These are phyloP conservation scores for Phyllosticta paracitricarpa DNA, from an alignment of 2,329 filamentous ascomycete genomes.

Conservation along the genomic window DNA sequence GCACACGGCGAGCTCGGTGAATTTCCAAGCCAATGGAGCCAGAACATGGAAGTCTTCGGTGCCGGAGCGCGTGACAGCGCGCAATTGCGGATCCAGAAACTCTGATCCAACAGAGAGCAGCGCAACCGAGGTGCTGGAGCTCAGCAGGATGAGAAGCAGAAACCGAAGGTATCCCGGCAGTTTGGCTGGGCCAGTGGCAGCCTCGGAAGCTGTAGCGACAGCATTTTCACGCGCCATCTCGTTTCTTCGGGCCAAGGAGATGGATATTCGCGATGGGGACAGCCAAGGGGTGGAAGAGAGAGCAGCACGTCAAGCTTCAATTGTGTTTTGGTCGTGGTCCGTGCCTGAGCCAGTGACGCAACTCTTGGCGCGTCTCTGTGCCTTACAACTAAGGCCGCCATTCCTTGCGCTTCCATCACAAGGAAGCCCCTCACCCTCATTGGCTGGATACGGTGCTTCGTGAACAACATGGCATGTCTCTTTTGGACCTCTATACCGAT, in stretches of 20 bases:
- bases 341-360: background rate
- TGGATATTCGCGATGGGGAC: background rate
- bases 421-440: background rate
- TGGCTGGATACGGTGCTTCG: background rate
- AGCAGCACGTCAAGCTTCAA: slow-evolving; percentile 1
- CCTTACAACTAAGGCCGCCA: no score
- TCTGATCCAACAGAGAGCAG: slow-evolving; percentile 54
- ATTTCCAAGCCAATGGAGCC: slow-evolving; percentile 46
- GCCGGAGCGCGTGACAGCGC: slow-evolving; percentile 53
- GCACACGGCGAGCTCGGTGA: slow-evolving; percentile 56
- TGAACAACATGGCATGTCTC: background rate
- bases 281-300: background rate
- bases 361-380: background rate
- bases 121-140: slow-evolving; percentile 52
- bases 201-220: slow-evolving; percentile 13
- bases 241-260: background rate
- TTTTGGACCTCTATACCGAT: background rate
- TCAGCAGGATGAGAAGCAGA: slow-evolving; percentile 38
- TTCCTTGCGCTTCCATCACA: background rate
- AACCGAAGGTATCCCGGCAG: slow-evolving; percentile 30
- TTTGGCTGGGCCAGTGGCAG: slow-evolving; percentile 17
- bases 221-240: slow-evolving; percentile 8
- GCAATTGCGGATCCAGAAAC: slow-evolving; percentile 55
- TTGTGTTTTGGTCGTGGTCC: slow-evolving; percentile 1
- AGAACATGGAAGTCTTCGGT: slow-evolving; percentile 53